Base-by-base conservation (phyloP, 2,329 filamentous ascomycete genomes). In the Sarocladiaceae sp. region DNA sequence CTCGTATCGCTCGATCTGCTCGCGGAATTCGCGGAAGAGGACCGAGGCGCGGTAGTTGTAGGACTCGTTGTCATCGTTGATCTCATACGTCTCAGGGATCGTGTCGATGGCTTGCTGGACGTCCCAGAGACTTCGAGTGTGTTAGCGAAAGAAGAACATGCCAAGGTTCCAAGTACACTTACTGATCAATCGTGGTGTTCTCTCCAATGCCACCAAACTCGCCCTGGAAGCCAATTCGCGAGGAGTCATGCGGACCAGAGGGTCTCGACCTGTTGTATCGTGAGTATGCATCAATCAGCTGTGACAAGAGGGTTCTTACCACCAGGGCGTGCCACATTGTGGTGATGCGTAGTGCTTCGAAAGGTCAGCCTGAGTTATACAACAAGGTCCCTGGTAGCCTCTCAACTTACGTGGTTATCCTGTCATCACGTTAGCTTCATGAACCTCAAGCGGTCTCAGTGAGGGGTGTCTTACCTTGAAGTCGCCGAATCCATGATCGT, bases 201-300 rank as follows among this genome's bases (percentile, higher is more conserved):
- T 81, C 69, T 0, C 83, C 83, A 11, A 85, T 72, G 0, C 83
- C 83, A 3, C 82, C 83, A 46, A 85, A 87, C 53, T 87, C 83
- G 21, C 83, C 83, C 50, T 85, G 82, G 51, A 87, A 72, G 0
- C 74, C 82, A 24, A 87, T 84, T 1, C 83, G 73, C 4, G 52
- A 63, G 0, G 69, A 62, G 49, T 82, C 82, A 54, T 73, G 79
- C 1, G 74, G 80, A 4, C 65, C 69, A 0, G 75, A 77, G 3
- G 62, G 52, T 3, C 65, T 67, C 0, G 80, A 84, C 60, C 37
- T 41, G 21, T 6, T 18, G 10, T 5, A 10, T 5, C 13, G 37
- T 41, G 23, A 41, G 37, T 24, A 7, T 6, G 13, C 7, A 6
- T 10, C 13, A 11, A 16, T 13, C 4, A 29, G 20, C 7, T 29